Evolutionary conservation across 2,329 filamentous ascomycete genomes (phyloP), one percentile per base, ranked within the genome.

Genomic region (Annulohypoxylon truncatum): DNA sequence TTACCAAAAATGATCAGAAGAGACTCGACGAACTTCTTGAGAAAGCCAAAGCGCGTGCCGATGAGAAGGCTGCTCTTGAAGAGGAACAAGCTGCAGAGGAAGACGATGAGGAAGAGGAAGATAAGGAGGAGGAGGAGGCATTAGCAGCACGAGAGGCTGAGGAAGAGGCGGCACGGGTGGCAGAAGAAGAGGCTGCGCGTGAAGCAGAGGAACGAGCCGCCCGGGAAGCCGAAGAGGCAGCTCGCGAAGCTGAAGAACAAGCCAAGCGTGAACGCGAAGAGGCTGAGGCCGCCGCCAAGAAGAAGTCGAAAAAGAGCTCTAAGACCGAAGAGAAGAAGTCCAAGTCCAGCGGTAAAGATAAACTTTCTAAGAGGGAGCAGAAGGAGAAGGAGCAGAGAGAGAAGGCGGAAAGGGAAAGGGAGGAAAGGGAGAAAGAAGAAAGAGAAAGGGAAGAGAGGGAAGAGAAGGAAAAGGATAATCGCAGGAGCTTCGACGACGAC

Each of bases 221-320:
- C 3, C 64, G 61, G 5, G 73, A 73, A 53, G 73, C 68, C 15
- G 67, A 72, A 50, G 59, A 69, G 26, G 64, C 66, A n/a, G 66
- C 56, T n/a, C 67, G 59, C 3, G 71, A 73, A 59, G 75, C 72
- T 10, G 74, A 78, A 48, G 74, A 77, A 53, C 70, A 71, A 63
- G 73, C 73, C 10, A 72, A 64, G 8, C 72, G 71, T 18, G 72
- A 77, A 59, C 71, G 69, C 29, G 67, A 75, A 52, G 74, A 78
- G 54, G 75, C 75, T 2, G 77, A 77, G 61, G 78, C 74, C 22
- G 71, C 65, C 10, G 72, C 69, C 64, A 78, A 79, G 64, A 80
- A 79, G 70, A 83, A 82, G 71, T 77, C 79, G 26, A 83, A 82
- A 73, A 81, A 81, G 66, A 76, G 76, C 50, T 79, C 77, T 28